Evolutionary conservation across 805 yeast species (phyloP), one percentile per base, ranked within the genome.

Genomic region (Wickerhamiella qilinensis): DNA sequence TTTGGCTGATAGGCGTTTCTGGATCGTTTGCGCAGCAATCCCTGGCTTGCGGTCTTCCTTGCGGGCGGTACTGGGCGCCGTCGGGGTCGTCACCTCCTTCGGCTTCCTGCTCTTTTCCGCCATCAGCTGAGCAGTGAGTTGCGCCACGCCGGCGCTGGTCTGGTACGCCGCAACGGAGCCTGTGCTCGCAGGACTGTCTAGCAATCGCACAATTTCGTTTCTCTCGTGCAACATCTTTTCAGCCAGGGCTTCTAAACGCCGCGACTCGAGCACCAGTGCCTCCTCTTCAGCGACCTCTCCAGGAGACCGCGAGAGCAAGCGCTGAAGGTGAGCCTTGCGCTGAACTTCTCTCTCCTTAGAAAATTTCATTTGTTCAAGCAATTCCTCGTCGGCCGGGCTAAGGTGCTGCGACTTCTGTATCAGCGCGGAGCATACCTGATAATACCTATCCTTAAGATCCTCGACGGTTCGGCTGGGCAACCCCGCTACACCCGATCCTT

Each of bases 231-330:
- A 67, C 66, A 88, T 80, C 56, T 82, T 80, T 62, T 84, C 86
- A 0, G 96, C 93, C 2, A 93, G 82, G 41, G 84, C 71, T 53
- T 91, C 97, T 45, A 91, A 82, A 46, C 88, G 76, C 36, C 93
- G 71, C 2, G 96, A 93, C 55, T 91, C 98, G 22, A 88, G 76
- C 9, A 91, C 82, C 36, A 91, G 64, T 0, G 94, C 84, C 56
- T 91, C 97, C 54, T 91, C 99, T 60, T 91, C 98, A 0, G 97
- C 97, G 33, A 91, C 82, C 55, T 91, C 98, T 0, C 96, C 93
- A 1, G 98, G 96, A 2, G 88, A 75, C 47, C 99, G 65, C 28
- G 75, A 74, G 32, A 88, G 64, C 29, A 91, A 62, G 43, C 82
- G 72, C 48, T 76, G 77, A 34, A 91, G 59, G 53, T 88, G 88